These are phyloP conservation scores for Trametes meyenii DNA, from an alignment of 768 basidiomycete species.

Conservation along the genomic window DNA sequence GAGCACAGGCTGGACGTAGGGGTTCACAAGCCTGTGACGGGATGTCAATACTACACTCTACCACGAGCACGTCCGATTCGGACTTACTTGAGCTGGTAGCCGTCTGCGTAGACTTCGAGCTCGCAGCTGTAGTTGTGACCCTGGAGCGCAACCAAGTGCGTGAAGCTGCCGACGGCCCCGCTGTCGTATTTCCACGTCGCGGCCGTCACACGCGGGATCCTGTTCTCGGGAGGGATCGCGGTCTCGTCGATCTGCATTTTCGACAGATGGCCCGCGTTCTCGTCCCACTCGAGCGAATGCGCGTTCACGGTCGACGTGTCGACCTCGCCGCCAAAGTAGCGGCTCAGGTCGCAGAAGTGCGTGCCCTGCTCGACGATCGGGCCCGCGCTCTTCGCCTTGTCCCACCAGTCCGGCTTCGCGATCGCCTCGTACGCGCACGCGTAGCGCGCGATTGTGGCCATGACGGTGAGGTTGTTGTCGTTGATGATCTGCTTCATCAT, in stretches of 20 bases:
- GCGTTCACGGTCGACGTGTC: conserved; percentile 80
- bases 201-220: conserved; percentile 91
- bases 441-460: conserved; percentile 95
- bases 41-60: neutral
- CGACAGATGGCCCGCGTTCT: conserved; percentile 81
- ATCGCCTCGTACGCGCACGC: conserved; percentile 85
- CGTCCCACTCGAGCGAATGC: conserved; percentile 91
- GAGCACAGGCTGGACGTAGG: conserved; percentile 90
- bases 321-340: conserved; percentile 97
- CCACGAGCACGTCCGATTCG: neutral
- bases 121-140: conserved; percentile 94
- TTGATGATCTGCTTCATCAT: conserved; percentile 96
- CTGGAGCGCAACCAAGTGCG: conserved; percentile 88
- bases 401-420: conserved; percentile 90
- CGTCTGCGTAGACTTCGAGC: conserved; percentile 92
- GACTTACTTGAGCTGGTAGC: conserved; percentile 79
- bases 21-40: conserved; percentile 74
- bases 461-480: conserved; percentile 92
- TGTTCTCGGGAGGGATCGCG: conserved; percentile 81
- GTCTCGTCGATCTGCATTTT: conserved; percentile 85
- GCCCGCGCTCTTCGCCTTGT: conserved; percentile 84
- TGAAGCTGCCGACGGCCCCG: conserved; percentile 92
- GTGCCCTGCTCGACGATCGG: conserved; percentile 92
- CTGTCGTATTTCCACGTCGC: conserved; percentile 97
- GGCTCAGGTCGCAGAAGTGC: conserved; percentile 95